phyloP scores from a whole-genome alignment of 2,329 filamentous ascomycete species.

The Fusarium gaditjirri region DNA sequence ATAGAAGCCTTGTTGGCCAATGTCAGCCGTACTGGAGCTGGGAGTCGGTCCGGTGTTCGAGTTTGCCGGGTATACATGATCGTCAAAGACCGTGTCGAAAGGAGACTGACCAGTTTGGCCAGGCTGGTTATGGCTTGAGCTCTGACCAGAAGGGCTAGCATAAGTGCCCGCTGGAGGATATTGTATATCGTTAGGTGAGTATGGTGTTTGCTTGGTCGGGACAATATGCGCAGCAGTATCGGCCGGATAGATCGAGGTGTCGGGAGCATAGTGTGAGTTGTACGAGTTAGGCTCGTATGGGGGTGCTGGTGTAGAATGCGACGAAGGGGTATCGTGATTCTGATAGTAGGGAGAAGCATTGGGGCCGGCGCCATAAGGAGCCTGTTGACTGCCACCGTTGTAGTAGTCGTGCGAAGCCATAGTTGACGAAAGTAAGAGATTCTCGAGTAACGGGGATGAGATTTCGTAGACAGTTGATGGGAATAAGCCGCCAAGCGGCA shows the following conservation, averaged over 20 bases:
- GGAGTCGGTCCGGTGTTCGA: slow-evolving; percentile 52
- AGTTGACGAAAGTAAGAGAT: slow-evolving; percentile 10
- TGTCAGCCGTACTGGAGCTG: slow-evolving; percentile 53
- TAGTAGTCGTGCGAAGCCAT: slow-evolving; percentile 78
- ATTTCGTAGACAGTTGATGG: slow-evolving; percentile 9
- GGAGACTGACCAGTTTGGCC: slow-evolving; percentile 59
- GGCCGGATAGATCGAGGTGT: slow-evolving; percentile 34
- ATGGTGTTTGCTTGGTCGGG: slow-evolving; percentile 36
- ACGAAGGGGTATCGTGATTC: slow-evolving; percentile 55
- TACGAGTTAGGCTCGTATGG: slow-evolving; percentile 51
- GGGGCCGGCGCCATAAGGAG: slow-evolving; percentile 50
- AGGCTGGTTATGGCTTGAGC: slow-evolving; percentile 42
- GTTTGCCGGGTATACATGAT: slow-evolving; percentile 71
- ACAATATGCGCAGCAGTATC: slow-evolving; percentile 28
- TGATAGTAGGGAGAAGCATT: slow-evolving; percentile 56
- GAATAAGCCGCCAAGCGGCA: slow-evolving; percentile 35
- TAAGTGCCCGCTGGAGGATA: slow-evolving; percentile 39
- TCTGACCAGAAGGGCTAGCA: slow-evolving; percentile 43
- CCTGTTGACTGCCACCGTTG: slow-evolving; percentile 55
- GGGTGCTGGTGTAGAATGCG: slow-evolving; percentile 51
- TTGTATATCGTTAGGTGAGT: slow-evolving; percentile 36
- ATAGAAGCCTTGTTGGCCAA: slow-evolving; percentile 52
- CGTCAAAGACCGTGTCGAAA: slow-evolving; percentile 75
- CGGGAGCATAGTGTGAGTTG: slow-evolving; percentile 41
- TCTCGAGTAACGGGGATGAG: slow-evolving; percentile 17